Evolutionary conservation across 1,284 basidiomycete species (phyloP).

Genomic region (Leccinum subfulvum): DNA sequence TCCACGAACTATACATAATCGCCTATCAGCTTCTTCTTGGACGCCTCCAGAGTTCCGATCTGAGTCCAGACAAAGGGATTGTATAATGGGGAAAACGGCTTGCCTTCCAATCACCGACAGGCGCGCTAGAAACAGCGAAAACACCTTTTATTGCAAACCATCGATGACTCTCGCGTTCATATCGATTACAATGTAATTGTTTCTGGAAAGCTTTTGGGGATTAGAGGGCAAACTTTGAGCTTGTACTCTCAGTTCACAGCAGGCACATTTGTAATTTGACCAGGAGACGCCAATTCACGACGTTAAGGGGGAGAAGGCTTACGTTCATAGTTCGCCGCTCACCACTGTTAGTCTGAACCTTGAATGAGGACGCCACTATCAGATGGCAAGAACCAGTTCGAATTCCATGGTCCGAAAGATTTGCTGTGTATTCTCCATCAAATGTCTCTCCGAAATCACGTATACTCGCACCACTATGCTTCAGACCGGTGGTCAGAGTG

Average conservation of each 20-base stretch:
- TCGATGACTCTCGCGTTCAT: conserved; percentile 33
- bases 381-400: conserved; percentile 3
- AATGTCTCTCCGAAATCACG: not conserved
- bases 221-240: conserved; percentile 11
- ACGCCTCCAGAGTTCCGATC: not conserved
- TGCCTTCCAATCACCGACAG: conserved; percentile 21
- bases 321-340: conserved; percentile 10
- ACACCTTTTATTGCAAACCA: conserved; percentile 11
- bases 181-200: conserved; percentile 24
- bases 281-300: not conserved
- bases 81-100: conserved; percentile 9
- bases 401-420: not conserved
- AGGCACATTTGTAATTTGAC: conserved; percentile 22
- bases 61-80: conserved; percentile 9
- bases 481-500: not conserved
- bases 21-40: not conserved
- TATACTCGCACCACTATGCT: not conserved
- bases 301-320: conserved; percentile 12
- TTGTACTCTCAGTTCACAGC: not conserved
- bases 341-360: conserved; percentile 8
- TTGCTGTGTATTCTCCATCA: not conserved
- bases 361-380: conserved; percentile 13
- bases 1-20: not conserved
- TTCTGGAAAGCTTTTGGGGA: conserved; percentile 7
- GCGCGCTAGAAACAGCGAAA: conserved; percentile 1